These are phyloP conservation scores for Talaromyces pinophilus DNA, from an alignment of 2,329 filamentous ascomycete genomes.

Conservation along the genomic window DNA sequence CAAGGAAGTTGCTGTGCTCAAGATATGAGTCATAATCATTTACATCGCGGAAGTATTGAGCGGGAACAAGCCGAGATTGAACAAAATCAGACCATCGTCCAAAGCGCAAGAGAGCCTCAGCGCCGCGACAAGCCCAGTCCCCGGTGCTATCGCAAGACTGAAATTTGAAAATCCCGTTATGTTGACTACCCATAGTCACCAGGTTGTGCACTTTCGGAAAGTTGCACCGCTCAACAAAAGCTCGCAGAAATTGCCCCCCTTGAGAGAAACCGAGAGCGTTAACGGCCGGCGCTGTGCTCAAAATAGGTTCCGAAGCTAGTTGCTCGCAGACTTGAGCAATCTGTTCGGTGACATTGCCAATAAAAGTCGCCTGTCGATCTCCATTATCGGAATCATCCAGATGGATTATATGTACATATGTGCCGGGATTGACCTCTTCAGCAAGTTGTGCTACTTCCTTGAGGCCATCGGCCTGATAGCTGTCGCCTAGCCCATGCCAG, in stretches of 20 bases:
- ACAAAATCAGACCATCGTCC: constrained; percentile 80
- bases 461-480: constrained; percentile 74
- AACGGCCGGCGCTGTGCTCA: constrained; percentile 77
- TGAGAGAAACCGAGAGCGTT: constrained; percentile 95
- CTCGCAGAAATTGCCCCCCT: constrained; percentile 93
- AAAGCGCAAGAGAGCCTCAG: constrained; percentile 72
- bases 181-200: constrained; percentile 86
- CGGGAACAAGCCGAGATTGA: constrained; percentile 79
- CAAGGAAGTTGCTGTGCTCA: constrained; percentile 79
- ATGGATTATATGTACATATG: constrained; percentile 77
- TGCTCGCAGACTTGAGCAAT: constrained; percentile 74
- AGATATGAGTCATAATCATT: constrained; percentile 72
- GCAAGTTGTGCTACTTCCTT: constrained; percentile 70
- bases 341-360: constrained; percentile 84
- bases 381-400: constrained; percentile 64
- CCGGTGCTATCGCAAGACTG: constrained; percentile 63
- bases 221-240: constrained; percentile 85
- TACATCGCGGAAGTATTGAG: constrained; percentile 87
- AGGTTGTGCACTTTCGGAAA: constrained; percentile 71
- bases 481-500: constrained; percentile 79
- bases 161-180: constrained; percentile 88
- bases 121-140: constrained; percentile 80
- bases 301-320: constrained; percentile 72
- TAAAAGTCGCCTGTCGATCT: constrained; percentile 83
- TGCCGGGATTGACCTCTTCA: constrained; percentile 73